Evolutionary conservation across 2,329 filamentous ascomycete genomes (phyloP).

Genomic region (Pezicula neosporulosa): DNA sequence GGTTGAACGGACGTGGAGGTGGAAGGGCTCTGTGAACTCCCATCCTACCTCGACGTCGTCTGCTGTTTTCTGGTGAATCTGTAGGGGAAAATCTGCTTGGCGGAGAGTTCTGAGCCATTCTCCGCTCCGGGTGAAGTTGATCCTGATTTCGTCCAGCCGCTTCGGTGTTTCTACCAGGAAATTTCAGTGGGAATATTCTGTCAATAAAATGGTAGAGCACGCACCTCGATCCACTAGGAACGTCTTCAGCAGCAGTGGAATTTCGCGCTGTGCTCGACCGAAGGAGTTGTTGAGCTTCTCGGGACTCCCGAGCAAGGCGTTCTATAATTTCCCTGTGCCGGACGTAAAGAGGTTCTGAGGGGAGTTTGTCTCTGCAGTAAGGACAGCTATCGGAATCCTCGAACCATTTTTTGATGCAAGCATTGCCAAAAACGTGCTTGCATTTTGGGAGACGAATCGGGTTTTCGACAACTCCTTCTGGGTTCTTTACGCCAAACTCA

Average conservation of each 20-base stretch:
- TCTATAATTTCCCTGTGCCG: not conserved
- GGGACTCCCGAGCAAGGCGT: not conserved
- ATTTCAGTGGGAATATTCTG: too few relatives aligned
- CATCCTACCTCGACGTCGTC: not conserved
- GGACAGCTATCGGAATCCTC: slow-evolving; percentile 60
- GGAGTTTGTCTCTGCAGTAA: slow-evolving; percentile 60
- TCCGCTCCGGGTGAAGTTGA: not conserved
- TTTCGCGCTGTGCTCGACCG: not conserved
- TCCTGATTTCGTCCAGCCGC: too few relatives aligned
- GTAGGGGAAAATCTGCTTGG: not conserved
- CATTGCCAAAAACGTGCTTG: slow-evolving; percentile 61
- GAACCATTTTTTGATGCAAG: slow-evolving; percentile 65
- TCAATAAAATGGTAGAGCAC: too few relatives aligned
- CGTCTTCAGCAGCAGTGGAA: too few relatives aligned
- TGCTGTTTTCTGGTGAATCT: not conserved
- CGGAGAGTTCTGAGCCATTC: not conserved
- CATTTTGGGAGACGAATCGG: slow-evolving; percentile 58
- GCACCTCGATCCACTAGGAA: too few relatives aligned
- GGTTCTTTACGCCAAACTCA: slow-evolving; percentile 52
- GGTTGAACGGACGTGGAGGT: not conserved
- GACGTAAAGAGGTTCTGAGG: slow-evolving; percentile 36
- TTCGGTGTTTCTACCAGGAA: too few relatives aligned
- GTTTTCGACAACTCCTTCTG: slow-evolving; percentile 54
- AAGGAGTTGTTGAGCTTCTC: not conserved
- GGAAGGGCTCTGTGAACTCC: not conserved